Base-by-base conservation (phyloP, 176 grass and related monocot genomes). In the Chrysopogon serrulatus region DNA sequence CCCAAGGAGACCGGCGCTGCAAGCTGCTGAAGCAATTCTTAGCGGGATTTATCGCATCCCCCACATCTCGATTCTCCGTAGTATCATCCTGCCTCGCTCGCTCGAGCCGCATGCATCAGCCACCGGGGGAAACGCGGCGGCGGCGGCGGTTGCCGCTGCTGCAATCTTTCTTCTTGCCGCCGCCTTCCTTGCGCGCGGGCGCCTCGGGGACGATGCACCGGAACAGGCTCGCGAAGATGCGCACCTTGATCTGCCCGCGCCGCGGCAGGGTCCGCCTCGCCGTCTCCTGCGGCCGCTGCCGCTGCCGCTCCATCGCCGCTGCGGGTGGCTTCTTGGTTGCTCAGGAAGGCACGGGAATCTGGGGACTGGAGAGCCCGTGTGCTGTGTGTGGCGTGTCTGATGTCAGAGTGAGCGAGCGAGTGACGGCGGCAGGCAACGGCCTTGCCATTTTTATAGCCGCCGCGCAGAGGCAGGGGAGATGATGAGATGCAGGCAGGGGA, bases 231-330 rank as follows among this genome's bases (percentile, higher is more conserved):
- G 53, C 56, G 34, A 95, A 85, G 40, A 96, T 96, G 51, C 72
- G 21, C 8, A 49, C 65, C 77, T 87, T 91, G 68, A 96, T 78
- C 76, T 91, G 84, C 32, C 94, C 94, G 71, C 94, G 86, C 84
- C 62, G 79, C 57, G 91, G 86, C 76, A 82, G n/a, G n/a, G 71
- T 76, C 49, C 86, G 70, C 85, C 57, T 79, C 7, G 74, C 49
- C 78, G 51, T 16, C n/a, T 57, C 54, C 27, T 69, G 33, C 75
- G 41, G 34, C 73, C 57, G 65, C 45, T 74, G 42, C 63, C 16
- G 76, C 48, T 82, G 76, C 37, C 63, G 86, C 78, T 69, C 88
- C 88, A 87, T 83, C 66, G 67, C 54, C 40, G 62, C n/a, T 49
- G 37, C 17, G 59, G 53, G 7, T 24, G 19, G 42, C 71, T 83